A percentile compares a stretch with the other conserved stretches of the same genome.
Conservation (phyloP, 2,329 filamentous ascomycete genomes). For the Fusarium cicatricum region DNA sequence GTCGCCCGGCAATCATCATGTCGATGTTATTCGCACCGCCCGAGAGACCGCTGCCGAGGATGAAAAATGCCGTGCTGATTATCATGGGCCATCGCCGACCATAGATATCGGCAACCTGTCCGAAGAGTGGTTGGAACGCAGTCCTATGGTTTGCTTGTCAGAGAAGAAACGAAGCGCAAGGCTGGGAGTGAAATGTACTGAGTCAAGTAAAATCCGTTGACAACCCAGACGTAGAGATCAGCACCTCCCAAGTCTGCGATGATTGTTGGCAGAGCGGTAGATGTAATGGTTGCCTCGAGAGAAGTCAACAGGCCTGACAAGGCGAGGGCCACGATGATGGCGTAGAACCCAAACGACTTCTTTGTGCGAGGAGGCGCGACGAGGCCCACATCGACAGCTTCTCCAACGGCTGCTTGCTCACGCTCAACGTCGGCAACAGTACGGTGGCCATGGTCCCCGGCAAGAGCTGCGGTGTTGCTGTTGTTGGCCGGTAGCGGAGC, state of each 20-base stretch:
- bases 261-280: slow-evolving; percentile 44
- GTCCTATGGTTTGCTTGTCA: not conserved
- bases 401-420: too few species aligned
- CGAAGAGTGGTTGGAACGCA: slow-evolving; percentile 57
- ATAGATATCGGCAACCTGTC: slow-evolving; percentile 59
- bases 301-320: slow-evolving; percentile 38
- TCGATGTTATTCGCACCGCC: slow-evolving; percentile 36
- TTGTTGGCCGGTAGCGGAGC: too few species aligned
- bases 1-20: slow-evolving; percentile 54
- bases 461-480: too few species aligned
- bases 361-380: not conserved
- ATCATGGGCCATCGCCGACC: slow-evolving; percentile 55
- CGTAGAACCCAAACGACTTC: slow-evolving; percentile 29
- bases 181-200: not conserved
- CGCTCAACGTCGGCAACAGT: too few species aligned
- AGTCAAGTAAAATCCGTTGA: slow-evolving; percentile 32
- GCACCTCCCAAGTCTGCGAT: slow-evolving; percentile 27
- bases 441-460: too few species aligned
- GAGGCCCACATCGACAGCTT: too few species aligned
- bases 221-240: slow-evolving; percentile 39
- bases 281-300: slow-evolving; percentile 42
- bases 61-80: slow-evolving; percentile 29
- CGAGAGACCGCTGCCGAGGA: slow-evolving; percentile 34
- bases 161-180: not conserved
- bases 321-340: slow-evolving; percentile 30